A percentile compares a stretch with the other conserved stretches of the same genome.
Evolutionary conservation across 345 rosid species (phyloP).

Genomic region (Psidium friedrichsthalianum): DNA sequence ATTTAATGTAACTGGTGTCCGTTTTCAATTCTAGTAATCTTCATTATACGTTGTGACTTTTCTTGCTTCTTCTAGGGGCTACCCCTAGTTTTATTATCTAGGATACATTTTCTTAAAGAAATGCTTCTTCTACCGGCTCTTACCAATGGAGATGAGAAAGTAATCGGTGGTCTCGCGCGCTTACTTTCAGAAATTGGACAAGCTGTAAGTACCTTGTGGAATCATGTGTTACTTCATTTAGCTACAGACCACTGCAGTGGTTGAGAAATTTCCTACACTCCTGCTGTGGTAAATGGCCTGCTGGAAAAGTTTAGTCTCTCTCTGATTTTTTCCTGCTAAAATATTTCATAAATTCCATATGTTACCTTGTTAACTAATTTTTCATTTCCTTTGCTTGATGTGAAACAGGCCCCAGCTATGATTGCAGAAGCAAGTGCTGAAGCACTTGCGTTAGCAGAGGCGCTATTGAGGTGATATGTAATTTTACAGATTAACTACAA

Average conservation of each 20-base stretch:
- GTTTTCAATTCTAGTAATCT: neutral
- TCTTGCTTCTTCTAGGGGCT: constrained; percentile 52
- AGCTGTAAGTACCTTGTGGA: constrained; percentile 49
- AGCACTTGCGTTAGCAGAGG: constrained; percentile 62
- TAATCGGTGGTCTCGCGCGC: constrained; percentile 77
- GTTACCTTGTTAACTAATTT: neutral
- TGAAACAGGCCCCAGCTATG: constrained; percentile 68
- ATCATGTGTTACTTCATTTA: neutral
- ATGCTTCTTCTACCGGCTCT: constrained; percentile 73
- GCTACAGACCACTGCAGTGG: neutral
- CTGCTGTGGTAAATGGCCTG: neutral
- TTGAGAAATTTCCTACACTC: neutral
- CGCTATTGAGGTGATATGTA: constrained; percentile 58
- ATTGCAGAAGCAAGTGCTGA: constrained; percentile 81
- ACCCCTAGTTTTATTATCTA: constrained; percentile 70
- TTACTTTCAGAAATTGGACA: constrained; percentile 94
- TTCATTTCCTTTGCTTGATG: constrained; percentile 3
- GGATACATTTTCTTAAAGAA: constrained; percentile 73
- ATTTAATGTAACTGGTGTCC: neutral
- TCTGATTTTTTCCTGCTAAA: neutral
- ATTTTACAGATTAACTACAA: neutral
- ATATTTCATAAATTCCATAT: neutral
- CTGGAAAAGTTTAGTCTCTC: neutral
- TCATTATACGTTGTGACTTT: neutral
- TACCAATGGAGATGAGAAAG: constrained; percentile 54